These are phyloP conservation scores for Phoma herbarum DNA, from an alignment of 2,329 filamentous ascomycete genomes.

Conservation along the genomic window DNA sequence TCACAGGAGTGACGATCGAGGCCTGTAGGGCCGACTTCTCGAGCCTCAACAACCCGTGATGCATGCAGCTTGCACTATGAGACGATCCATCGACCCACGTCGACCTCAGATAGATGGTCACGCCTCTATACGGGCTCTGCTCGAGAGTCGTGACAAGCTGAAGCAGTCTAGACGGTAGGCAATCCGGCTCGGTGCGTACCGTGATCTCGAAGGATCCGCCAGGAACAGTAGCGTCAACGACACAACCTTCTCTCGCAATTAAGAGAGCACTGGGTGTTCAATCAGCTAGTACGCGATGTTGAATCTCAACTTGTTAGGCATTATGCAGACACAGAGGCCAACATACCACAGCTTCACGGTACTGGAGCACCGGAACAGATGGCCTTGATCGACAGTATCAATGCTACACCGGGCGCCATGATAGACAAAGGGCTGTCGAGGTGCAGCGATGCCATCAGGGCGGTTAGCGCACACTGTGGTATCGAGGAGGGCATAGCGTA, in stretches of 20 bases:
- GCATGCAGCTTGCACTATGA: constrained; percentile 30
- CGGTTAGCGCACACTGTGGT: constrained; percentile 22
- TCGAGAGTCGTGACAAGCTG: neutral
- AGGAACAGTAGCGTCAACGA: neutral
- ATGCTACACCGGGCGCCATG: neutral
- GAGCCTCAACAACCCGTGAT: constrained; percentile 25
- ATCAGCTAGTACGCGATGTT: neutral
- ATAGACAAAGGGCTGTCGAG: neutral
- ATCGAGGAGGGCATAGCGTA: constrained; percentile 15
- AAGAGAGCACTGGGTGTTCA: neutral
- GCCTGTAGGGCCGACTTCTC: no score
- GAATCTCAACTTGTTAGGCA: neutral
- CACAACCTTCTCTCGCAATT: neutral
- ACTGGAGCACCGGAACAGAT: neutral
- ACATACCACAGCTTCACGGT: neutral
- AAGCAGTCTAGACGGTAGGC: neutral
- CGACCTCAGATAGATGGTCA: constrained; percentile 10
- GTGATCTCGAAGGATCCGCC: neutral
- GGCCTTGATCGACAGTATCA: neutral
- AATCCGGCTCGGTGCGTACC: no score
- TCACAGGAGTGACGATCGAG: no score
- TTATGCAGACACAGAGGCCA: neutral
- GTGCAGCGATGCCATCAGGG: neutral
- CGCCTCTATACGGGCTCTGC: neutral
- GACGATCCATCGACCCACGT: constrained; percentile 25